Percentiles rank a stretch among this genome's conserved stretches.
Conservation (phyloP, 2,329 filamentous ascomycete species). For the Fusarium clavum region DNA sequence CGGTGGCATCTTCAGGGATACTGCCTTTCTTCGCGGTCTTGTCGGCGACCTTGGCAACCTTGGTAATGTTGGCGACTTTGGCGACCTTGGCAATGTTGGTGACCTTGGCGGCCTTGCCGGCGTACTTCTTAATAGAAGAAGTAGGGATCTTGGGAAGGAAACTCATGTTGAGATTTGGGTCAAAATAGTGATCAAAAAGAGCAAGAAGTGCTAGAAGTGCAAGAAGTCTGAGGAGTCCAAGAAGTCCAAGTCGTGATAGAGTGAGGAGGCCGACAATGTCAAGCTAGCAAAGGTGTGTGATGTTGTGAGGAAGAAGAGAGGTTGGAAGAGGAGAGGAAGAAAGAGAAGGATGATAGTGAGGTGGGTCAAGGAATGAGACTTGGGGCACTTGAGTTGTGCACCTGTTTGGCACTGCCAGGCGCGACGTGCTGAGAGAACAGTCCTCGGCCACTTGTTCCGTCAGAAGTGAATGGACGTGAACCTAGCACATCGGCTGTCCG, state of each 20-base stretch:
- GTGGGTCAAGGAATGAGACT: no score
- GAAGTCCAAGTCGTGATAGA: background rate
- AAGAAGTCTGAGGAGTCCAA: background rate
- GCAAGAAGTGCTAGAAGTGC: background rate
- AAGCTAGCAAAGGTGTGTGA: background rate
- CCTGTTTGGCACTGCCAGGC: background rate
- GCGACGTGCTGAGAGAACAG: background rate
- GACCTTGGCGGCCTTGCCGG: background rate
- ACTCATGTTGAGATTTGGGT: background rate
- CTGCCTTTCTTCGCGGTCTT: background rate
- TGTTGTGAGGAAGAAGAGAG: background rate
- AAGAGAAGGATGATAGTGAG: background rate
- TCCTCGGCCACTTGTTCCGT: background rate
- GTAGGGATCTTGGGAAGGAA: background rate
- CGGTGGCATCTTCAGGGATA: background rate
- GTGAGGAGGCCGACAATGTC: background rate
- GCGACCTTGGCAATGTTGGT: background rate
- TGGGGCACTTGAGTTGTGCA: background rate
- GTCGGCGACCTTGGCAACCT: background rate
- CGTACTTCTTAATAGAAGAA: background rate
- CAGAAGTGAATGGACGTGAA: background rate
- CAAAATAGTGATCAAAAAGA: background rate
- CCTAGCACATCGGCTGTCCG: background rate
- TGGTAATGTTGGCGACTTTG: background rate
- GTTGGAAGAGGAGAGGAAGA: background rate